Evolutionary conservation across 768 basidiomycete species (phyloP).

Genomic region (Lanmaoa pseudosensibilis): DNA sequence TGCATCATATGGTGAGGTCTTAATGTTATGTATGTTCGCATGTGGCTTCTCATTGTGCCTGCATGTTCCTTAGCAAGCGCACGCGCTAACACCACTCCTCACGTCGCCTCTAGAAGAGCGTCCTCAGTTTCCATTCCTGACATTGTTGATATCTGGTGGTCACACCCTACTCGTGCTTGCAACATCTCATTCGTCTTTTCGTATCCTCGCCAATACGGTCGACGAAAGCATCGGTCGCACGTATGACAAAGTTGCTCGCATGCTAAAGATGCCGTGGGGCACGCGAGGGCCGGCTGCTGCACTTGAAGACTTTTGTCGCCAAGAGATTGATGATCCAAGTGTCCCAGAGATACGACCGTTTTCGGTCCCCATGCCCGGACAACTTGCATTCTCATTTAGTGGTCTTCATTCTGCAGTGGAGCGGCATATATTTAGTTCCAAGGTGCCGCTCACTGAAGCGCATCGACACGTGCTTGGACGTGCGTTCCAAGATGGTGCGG

Average conservation of each 20-base stretch:
- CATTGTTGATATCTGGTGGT: slow-evolving; percentile 89
- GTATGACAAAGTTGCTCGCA: slow-evolving; percentile 80
- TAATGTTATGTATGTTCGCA: not conserved
- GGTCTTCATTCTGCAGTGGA: slow-evolving; percentile 75
- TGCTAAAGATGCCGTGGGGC: slow-evolving; percentile 66
- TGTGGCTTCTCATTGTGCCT: not conserved
- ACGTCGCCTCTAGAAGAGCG: slow-evolving; percentile 46
- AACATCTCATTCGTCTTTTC: slow-evolving; percentile 53
- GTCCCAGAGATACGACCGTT: slow-evolving; percentile 38
- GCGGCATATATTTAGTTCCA: slow-evolving; percentile 46
- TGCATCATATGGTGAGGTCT: slow-evolving; percentile 87
- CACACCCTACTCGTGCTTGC: slow-evolving; percentile 88
- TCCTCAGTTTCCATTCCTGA: slow-evolving; percentile 82
- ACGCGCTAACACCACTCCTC: slow-evolving; percentile 79
- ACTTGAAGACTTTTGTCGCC: slow-evolving; percentile 67
- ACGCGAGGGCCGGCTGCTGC: slow-evolving; percentile 73
- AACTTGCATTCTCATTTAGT: slow-evolving; percentile 75
- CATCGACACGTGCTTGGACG: slow-evolving; percentile 53
- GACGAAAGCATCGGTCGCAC: slow-evolving; percentile 78
- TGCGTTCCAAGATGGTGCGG: slow-evolving; percentile 71
- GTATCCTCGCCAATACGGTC: slow-evolving; percentile 68
- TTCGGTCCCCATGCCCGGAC: slow-evolving; percentile 50
- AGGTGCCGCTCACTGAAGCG: slow-evolving; percentile 30
- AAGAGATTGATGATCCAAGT: slow-evolving; percentile 17
- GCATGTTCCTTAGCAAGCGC: slow-evolving; percentile 70